phyloP scores from a whole-genome alignment of 75 land plant species.

The Pinus tabuliformis region DNA sequence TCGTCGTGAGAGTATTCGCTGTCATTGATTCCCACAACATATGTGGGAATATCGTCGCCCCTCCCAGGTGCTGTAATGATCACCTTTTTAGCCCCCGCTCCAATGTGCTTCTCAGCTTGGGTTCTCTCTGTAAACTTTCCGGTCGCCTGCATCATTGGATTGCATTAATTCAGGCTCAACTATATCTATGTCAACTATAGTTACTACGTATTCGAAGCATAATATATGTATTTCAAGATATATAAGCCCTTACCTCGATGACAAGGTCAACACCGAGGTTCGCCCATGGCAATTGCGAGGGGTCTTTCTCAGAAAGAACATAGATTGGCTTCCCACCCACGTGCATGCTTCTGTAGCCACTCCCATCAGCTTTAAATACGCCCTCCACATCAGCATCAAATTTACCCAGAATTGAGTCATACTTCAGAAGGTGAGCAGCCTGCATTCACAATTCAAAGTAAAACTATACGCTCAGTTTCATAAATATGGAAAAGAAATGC shows the following conservation, averaged over 20 bases:
- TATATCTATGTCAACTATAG: too few relatives aligned
- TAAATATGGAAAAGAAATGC: not conserved
- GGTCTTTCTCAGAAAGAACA: conserved; percentile 70
- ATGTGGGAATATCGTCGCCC: conserved; percentile 86
- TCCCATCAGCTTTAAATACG: too few relatives aligned
- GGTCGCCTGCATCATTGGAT: conserved; percentile 47
- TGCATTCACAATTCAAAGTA: not conserved
- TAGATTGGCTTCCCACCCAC: conserved; percentile 55
- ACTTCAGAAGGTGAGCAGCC: too few relatives aligned
- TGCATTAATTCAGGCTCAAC: not conserved
- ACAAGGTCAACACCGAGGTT: conserved; percentile 86
- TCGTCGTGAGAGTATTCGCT: conserved; percentile 63
- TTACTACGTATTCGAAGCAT: too few relatives aligned
- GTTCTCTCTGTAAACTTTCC: conserved; percentile 82
- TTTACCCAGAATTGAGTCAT: too few relatives aligned
- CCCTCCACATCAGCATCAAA: too few relatives aligned
- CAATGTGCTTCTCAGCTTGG: conserved; percentile 79
- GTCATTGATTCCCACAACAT: conserved; percentile 83
- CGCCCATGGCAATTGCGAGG: conserved; percentile 79
- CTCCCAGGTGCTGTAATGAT: conserved; percentile 88
- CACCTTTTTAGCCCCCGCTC: conserved; percentile 89
- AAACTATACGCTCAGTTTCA: not conserved
- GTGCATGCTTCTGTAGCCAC: too few relatives aligned
- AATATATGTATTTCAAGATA: too few relatives aligned
- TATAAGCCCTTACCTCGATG: conserved; percentile 63